Base-by-base conservation (phyloP, 306 rosid genomes). In the Dalbergia oliveri region DNA sequence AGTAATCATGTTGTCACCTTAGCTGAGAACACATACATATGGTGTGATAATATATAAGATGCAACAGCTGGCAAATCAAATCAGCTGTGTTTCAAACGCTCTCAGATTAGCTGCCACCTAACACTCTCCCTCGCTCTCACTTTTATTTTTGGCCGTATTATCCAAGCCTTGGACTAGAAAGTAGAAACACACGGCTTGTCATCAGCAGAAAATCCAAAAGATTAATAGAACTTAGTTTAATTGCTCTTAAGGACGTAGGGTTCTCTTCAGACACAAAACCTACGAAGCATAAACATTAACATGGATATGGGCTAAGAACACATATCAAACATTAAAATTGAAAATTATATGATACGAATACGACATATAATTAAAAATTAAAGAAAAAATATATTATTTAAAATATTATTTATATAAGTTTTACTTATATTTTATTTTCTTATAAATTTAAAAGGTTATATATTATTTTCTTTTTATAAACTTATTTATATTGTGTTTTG, bases 1-100 rank as follows among this genome's bases (percentile, higher is more conserved):
- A 19, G 58, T 56, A 60, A 79, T 47, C 83, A 82, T 65, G 73
- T 83, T 90, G 92, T 90, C 89, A 85, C 92, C 92, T 86, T 70
- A 69, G 67, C 87, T 78, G 72, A 83, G 63, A 87, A 84, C 94
- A 89, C 49, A 10, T 44, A 4, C 10, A 4, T 47, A 12, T 47
- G 49, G 41, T 73, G 68, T 53, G 15, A 26, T 26, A 26, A 26
- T 26, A 26, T 26, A 34, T 78, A 70, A 82, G 74, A 34, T 34
- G 57, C 58, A 73, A 67, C 49, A 26, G 31, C 31, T 26, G 82
- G 4, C 56, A 83, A 72, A 72, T 73, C 51, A 72, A 72, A 51
- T 21, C 26, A 51, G 5, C 41, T 50, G 4, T 45, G 23, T 68
- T 66, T 58, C 44, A 37, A 80, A 63, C 44, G 14, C 9, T 49